Percentiles rank a stretch among this genome's conserved stretches.
Conservation (phyloP, 1,139 yeast genomes). For the Wickerhamomyces sp. region DNA sequence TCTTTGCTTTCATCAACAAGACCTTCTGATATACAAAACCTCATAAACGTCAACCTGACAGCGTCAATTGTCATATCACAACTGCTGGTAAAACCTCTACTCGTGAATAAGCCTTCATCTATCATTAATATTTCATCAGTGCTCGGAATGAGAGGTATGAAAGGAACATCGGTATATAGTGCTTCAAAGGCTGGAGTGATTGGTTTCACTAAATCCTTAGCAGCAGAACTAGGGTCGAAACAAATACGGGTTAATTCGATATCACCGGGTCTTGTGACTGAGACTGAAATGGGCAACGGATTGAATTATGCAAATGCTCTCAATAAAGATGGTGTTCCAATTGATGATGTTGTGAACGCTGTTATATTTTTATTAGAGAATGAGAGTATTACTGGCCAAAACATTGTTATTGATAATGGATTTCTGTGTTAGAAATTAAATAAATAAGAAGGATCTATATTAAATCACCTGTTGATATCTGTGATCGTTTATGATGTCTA, state of each 20-base stretch:
- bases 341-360: slow-evolving; percentile 25
- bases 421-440: slow-evolving; percentile 10
- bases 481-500: slow-evolving; percentile 3
- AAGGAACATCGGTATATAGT: slow-evolving; percentile 74
- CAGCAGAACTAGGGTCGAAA: slow-evolving; percentile 52
- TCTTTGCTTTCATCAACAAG: slow-evolving; percentile 47
- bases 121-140: slow-evolving; percentile 74
- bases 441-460: slow-evolving; percentile 1
- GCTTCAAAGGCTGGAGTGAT: slow-evolving; percentile 78
- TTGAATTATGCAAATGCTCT: slow-evolving; percentile 20
- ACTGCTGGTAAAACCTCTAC: slow-evolving; percentile 43
- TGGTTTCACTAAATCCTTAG: slow-evolving; percentile 62
- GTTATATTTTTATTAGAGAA: slow-evolving; percentile 28
- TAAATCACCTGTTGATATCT: slow-evolving; percentile 13
- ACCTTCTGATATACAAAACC: slow-evolving; percentile 37
- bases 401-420: slow-evolving; percentile 29
- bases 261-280: slow-evolving; percentile 67
- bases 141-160: slow-evolving; percentile 43
- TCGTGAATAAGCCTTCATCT: slow-evolving; percentile 34
- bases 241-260: slow-evolving; percentile 59
- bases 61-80: slow-evolving; percentile 63
- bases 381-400: slow-evolving; percentile 38
- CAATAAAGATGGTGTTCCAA: slow-evolving; percentile 29
- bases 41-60: slow-evolving; percentile 58
- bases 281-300: slow-evolving; percentile 60